Percentiles rank a stretch among this genome's conserved stretches.
phyloP scores from a whole-genome alignment of 768 basidiomycete species.

The Suillus tomentosus region DNA sequence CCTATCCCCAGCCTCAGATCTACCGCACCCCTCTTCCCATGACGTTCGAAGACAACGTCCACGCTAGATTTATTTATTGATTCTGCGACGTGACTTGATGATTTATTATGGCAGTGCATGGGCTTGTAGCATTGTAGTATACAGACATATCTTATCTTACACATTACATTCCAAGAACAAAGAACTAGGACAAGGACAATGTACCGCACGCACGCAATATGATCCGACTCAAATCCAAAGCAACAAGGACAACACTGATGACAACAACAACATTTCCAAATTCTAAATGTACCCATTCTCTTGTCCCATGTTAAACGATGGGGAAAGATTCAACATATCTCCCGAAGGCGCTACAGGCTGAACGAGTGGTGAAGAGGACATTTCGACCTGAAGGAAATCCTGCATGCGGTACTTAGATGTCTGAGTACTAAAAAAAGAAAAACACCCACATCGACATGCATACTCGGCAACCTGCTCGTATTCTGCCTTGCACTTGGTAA shows the following conservation, averaged over 20 bases:
- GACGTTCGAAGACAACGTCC: slow-evolving; percentile 28
- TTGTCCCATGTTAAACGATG: slow-evolving; percentile 31
- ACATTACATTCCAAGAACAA: neutral
- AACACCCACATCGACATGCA: slow-evolving; percentile 71
- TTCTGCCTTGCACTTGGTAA: slow-evolving; percentile 72
- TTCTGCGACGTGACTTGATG: neutral
- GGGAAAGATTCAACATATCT: slow-evolving; percentile 33
- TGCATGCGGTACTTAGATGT: slow-evolving; percentile 7
- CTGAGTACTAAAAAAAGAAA: neutral
- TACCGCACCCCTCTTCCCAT: slow-evolving; percentile 7
- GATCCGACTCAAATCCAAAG: neutral
- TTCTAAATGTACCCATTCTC: slow-evolving; percentile 5
- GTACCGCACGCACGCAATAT: neutral
- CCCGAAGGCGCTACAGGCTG: slow-evolving; percentile 23
- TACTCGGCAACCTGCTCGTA: slow-evolving; percentile 84
- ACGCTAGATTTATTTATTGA: slow-evolving; percentile 12
- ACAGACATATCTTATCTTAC: slow-evolving; percentile 6
- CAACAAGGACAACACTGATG: neutral
- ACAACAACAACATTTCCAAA: neutral
- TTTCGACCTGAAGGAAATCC: slow-evolving; percentile 15
- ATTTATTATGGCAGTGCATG: neutral
- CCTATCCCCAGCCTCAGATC: neutral
- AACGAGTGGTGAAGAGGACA: slow-evolving; percentile 33
- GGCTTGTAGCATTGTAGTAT: slow-evolving; percentile 6
- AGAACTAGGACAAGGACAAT: neutral